Base-by-base conservation (phyloP, 2,329 filamentous ascomycete genomes). In the Orbilia oligospora region DNA sequence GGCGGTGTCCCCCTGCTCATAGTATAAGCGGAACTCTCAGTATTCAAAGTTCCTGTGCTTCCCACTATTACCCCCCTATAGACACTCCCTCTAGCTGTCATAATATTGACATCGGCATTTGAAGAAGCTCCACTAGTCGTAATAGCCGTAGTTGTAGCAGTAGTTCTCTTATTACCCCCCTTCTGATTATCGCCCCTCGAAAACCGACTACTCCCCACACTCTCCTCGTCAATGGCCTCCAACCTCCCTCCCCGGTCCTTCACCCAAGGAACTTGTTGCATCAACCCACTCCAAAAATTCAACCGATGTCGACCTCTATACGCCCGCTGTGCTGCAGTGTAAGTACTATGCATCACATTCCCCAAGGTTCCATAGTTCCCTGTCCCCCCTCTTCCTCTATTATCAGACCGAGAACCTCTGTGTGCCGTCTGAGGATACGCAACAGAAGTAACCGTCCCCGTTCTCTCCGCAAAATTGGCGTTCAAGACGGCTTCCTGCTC, bases 161-260 rank as follows among this genome's bases (percentile, higher is more conserved):
- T 14, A 38, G 36, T 14, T 10, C 12, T 38, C 36, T 10, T 38
- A 14, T 38, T 9, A 3, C 12, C 36, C 2, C 36, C 36, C 36
- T 30, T 30, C 6, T 30, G 27, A 30, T 14, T 38, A 14, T 14
- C 12, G 16, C 27, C 24, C 22, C 46, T 65, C 24, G 71, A 66
- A 48, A 64, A n/a, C 48, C 72, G 63, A n/a, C 56, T 69, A 8
- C 58, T 77, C 30, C 73, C 73, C 20, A 68, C 58, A 38, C 66
- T 77, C 36, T 77, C 73, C 36, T 77, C 73, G 48, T 77, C 73
- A 27, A 77, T 77, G 36, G 53, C 53, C 27, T 44, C 18, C 49
- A 77, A 64, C n/a, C 38, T 24, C 14, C 41, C 41, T 18, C 46
- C 3, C n/a, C 53, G 27, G 30, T 38, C 44, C 18, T 58, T 30